Base-by-base conservation (phyloP, 2,329 filamentous ascomycete genomes). In the Scedosporium apiospermum region DNA sequence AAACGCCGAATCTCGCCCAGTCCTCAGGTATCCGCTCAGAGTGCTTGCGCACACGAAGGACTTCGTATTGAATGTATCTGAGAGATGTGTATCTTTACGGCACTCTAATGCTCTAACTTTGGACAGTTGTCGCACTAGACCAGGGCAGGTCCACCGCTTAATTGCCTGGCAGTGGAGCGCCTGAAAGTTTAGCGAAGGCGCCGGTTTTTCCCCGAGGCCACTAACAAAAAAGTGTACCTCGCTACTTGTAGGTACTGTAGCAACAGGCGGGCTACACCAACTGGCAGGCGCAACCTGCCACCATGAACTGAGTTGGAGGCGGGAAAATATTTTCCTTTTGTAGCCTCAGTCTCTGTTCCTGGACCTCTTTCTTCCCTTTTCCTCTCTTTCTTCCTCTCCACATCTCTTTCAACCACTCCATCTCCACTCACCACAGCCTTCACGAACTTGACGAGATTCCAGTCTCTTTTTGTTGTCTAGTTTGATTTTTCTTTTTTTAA, bases 291-390 rank as follows among this genome's bases (percentile, higher is more conserved):
- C 51, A 55, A 55, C 30, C 30, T 34, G 30, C 30, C 30, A 9
- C 51, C 51, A 55, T 14, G 51, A 14, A 18, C 51, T 23, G 51
- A 38, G 34, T 38, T 38, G 18, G 23, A 27, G 30, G 51, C 51
- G 51, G 51, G 51, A 55, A 55, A 55, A 55, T 55, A 55, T 55
- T 55, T 61, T 38, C 7, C 46, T 55, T 10, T 38, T 38, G 34
- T 38, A 38, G 34, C 34, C 34, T 38, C 34, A 38, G 34, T 38
- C 65, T 62, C 65, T 66, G 65, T 66, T 65, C 65, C 67, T 65
- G 12, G 18, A 55, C 62, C 63, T 65, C 61, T 62, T 64, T 62
- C 64, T 66, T 67, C 64, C 68, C 66, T 67, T 66, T 62, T 63
- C 61, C 58, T 63, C 42, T 64, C 65, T 67, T 65, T 58, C 67